phyloP scores from a whole-genome alignment of 2,329 filamentous ascomycete species.

The Cadophora sp. region DNA sequence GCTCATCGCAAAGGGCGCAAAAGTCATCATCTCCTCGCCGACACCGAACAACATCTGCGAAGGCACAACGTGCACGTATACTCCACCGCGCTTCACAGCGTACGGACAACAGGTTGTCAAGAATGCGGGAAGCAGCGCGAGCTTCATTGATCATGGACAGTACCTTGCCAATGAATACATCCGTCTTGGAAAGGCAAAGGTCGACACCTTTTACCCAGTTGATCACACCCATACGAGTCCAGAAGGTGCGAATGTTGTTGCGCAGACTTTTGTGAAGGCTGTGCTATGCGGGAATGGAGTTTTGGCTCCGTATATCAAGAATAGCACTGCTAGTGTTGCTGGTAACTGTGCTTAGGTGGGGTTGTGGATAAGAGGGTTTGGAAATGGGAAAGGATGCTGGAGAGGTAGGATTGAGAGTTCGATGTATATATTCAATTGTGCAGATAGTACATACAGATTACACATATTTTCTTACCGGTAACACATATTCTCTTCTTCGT shows the following conservation, averaged over 20 bases:
- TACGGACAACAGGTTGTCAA: slow-evolving; percentile 57
- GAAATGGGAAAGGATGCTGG: not conserved
- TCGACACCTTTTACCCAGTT: slow-evolving; percentile 58
- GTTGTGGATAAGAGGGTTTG: too few relatives aligned
- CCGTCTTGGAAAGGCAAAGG: slow-evolving; percentile 52
- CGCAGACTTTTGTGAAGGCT: slow-evolving; percentile 63
- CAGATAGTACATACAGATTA: not conserved
- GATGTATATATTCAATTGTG: slow-evolving; percentile 5
- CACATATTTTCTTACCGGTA: slow-evolving; percentile 5
- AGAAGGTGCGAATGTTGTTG: slow-evolving; percentile 58
- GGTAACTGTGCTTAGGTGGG: slow-evolving; percentile 34
- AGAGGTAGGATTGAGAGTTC: not conserved
- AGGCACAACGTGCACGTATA: slow-evolving; percentile 54
- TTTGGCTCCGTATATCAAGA: slow-evolving; percentile 39
- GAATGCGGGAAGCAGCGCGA: slow-evolving; percentile 46
- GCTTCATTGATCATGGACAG: slow-evolving; percentile 64
- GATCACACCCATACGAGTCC: slow-evolving; percentile 68
- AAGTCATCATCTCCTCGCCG: slow-evolving; percentile 63
- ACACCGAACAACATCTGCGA: slow-evolving; percentile 72
- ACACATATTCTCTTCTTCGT: too few relatives aligned
- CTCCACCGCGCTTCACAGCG: slow-evolving; percentile 59
- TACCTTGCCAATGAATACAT: slow-evolving; percentile 59
- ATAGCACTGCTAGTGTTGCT: slow-evolving; percentile 36
- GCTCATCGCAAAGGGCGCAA: slow-evolving; percentile 60
- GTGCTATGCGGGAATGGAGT: slow-evolving; percentile 38